Evolutionary conservation across 2,329 filamentous ascomycete genomes (phyloP).

Genomic region (Leptographium radiaticola): DNA sequence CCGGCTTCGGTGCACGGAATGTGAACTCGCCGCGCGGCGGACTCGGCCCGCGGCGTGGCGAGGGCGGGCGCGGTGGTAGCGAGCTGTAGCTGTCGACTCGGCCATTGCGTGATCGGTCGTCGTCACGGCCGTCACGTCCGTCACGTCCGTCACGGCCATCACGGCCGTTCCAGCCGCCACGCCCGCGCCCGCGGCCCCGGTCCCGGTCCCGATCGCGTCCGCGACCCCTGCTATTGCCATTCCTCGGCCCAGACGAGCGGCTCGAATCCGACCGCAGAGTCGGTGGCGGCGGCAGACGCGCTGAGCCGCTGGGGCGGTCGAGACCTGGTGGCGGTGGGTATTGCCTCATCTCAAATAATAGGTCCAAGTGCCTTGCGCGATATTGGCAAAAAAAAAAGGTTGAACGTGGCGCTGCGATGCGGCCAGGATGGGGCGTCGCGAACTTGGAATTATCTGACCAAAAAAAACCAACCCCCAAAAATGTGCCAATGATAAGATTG

Average conservation of each 20-base stretch:
- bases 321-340: constrained; percentile 10
- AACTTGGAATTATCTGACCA: too few relatives aligned
- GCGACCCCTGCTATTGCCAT: neutral
- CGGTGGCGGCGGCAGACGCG: constrained; percentile 4
- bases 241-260: neutral
- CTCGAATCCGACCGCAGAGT: neutral
- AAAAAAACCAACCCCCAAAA: too few relatives aligned
- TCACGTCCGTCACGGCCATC: neutral
- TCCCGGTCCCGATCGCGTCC: neutral
- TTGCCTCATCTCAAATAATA: constrained; percentile 1
- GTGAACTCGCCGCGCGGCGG: constrained; percentile 39
- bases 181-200: neutral
- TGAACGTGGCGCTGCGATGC: neutral
- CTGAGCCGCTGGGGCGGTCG: neutral
- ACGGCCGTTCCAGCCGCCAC: neutral
- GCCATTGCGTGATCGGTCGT: neutral
- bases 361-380: neutral
- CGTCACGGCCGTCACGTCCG: neutral
- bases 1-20: constrained; percentile 39
- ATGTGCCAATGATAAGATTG: too few relatives aligned
- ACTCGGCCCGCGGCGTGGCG: neutral
- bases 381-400: constrained; percentile 15
- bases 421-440: too few relatives aligned
- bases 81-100: neutral
- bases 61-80: neutral